Base-by-base conservation (phyloP, 192 early-diverging fungal species). In the Podila horticola region DNA sequence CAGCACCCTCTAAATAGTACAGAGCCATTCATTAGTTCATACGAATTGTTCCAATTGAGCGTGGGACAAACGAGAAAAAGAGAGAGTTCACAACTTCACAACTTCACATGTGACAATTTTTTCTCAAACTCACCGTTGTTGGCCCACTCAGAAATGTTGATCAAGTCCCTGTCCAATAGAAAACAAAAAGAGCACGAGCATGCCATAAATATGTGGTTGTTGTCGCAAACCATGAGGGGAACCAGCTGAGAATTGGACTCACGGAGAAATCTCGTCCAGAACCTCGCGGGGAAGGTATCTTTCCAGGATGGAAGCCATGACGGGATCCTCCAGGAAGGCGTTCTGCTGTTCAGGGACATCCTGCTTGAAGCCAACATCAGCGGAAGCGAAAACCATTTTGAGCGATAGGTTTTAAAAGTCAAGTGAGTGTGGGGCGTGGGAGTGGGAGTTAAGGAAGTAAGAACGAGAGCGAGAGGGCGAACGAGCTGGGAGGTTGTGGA, bases 211-310 rank as follows among this genome's bases (percentile, higher is more conserved):
- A 22, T 20, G 17, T 11, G 49, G 19, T 20, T n/a, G 11, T 8
- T 31, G 38, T 2, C 29, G 28, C n/a, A 59, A 22, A 13, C 26
- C 12, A 55, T 2, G 20, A 15, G 36, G n/a, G 22, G 49, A 33
- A 20, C 17, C 17, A 52, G 41, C 31, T 67, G 45, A 29, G 85
- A 49, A 20, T 74, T 48, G 17, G 48, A 20, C 1, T 85, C 73
- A 88, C 65, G 86, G 83, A 20, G 81, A 81, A 33, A 91, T 84
- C 24, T 84, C 74, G 8, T 48, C 58, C 24, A 87, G 33, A n/a
- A 88, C 83, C 6, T 74, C n/a, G 15, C 36, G 13, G 29, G 90
- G 90, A n/a, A 91, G 58, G 31, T 75, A 66, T 58, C 86, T 77
- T 58, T 79, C 75, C 30, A 91, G 77, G 38, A 91, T 77, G 2